Conservation (phyloP, 2,329 filamentous ascomycete species). For the Trichoderma hamatum region DNA sequence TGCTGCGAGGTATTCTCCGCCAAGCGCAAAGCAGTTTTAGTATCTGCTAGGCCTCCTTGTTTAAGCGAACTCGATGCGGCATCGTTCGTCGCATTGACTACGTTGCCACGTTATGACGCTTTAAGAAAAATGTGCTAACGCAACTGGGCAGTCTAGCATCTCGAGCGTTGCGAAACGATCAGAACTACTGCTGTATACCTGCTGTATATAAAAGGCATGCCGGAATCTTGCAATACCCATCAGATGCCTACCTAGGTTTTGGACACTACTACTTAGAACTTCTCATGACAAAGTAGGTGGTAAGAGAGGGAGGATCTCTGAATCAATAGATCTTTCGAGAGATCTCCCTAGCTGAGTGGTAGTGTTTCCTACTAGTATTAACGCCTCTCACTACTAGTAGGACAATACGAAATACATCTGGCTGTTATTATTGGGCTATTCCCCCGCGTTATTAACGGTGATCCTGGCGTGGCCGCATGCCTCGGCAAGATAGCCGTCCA, state of each 20-base stretch:
- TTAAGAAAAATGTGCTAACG: not conserved
- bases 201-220: not conserved
- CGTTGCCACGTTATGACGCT: not conserved
- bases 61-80: not conserved
- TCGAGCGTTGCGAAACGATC: not conserved
- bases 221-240: not conserved
- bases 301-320: not conserved
- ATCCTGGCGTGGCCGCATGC: not conserved
- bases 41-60: not conserved
- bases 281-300: not conserved
- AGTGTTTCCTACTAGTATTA: not conserved
- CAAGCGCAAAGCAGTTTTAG: not conserved
- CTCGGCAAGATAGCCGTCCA: not conserved
- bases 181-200: not conserved
- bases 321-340: not conserved
- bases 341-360: not conserved
- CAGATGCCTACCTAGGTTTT: not conserved
- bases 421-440: not conserved
- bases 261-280: too few species aligned
- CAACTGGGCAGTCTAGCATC: not conserved
- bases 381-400: not conserved
- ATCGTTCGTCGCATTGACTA: not conserved
- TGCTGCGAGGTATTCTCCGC: not conserved
- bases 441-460: not conserved
- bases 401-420: not conserved